Base-by-base conservation (phyloP, 108 stramenopile genomes). In the Chaetoceros muelleri region DNA sequence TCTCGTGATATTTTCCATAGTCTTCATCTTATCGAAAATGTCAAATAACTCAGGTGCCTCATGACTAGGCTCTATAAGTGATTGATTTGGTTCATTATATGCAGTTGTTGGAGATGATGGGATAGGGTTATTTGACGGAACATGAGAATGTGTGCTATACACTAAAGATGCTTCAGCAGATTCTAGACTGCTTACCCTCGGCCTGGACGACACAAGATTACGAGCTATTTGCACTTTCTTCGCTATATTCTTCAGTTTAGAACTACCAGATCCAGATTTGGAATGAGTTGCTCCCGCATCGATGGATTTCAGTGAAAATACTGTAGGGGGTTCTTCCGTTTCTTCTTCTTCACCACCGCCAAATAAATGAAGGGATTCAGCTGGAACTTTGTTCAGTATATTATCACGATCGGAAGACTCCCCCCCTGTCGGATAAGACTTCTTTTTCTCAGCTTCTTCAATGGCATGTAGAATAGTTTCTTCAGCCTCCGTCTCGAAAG, bases 401-500 rank as follows among this genome's bases (percentile, higher is more conserved):
- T 40, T 40, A 40, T 40, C 34, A 40, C 34, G 34, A 13, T 40
- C 34, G 5, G 5, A 10, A 5, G 5, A 10, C 34, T 10, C 13
- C 13, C 34, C 34, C 5, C 34, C 13, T 40, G 13, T 5, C 13
- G 34, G 8, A 40, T 40, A 13, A n/a, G n/a, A n/a, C n/a, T n/a
- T n/a, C 13, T 30, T 31, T n/a, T 30, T n/a, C 23, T 58, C 56
- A 7, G 57, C 34, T 22, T 58, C 57, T 29, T 66, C 65, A 7
- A 66, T 40, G 0, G 57, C 65, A 26, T 21, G 20, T 18, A 66
- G 28, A 45, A 66, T 58, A 29, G 28, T 52, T 2, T 51, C 46
- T 58, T 66, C 65, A 3, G 65, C 65, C 20, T 66, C 65, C 0
- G 24, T 44, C 23, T 66, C 65, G 25, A 52, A 66, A 48, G 28